Base-by-base conservation (phyloP, 2,329 filamentous ascomycete genomes). In the Chrysoporthe austroafricana region DNA sequence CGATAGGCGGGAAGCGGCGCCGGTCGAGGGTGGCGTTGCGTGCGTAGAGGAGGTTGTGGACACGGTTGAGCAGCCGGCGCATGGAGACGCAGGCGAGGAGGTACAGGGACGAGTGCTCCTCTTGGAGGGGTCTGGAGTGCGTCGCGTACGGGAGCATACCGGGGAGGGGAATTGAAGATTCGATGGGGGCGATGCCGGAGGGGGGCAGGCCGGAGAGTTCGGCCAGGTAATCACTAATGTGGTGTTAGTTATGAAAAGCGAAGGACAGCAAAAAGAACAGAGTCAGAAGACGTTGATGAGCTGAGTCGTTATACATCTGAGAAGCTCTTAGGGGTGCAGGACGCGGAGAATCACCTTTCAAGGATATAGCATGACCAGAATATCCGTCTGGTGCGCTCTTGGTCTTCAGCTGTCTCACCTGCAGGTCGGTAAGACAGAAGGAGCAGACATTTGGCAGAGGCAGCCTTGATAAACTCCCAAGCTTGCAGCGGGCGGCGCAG, bases 341-440 rank as follows among this genome's bases (percentile, higher is more conserved):
- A n/a, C 7, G 21, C 43, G 4, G 8, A 6, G n/a, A 1, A 4
- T 44, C 11, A 64, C 59, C 59, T 84, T 72, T 86, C 84, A 0
- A 86, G 76, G 13, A 86, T 83, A 65, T 85, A 86, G 66, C 84
- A 85, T 0, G 84, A 82, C 84, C 84, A 86, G 69, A 86, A 86
- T 63, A 85, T 85, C 1, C 84, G 76, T 16, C 81, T 76, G 0
- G 84, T 80, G 2, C 83, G 81, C 71, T 86, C 83, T 48, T 80
- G 75, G 3, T 83, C 80, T 68, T 84, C 79, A 0, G 72, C 70
- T 0, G 74, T 74, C 42, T 78, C 77, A 9, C 74, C 76, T 3
- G 71, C 73, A 0, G 75, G 73, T 1, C 77, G 77, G 59, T 85
- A 85, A 0, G 83, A 82, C 2, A 85, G 72, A 0, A 86, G 76